Evolutionary conservation across 805 yeast species (phyloP), one percentile per base, ranked within the genome.

Genomic region (Wickerhamiella dianesei): DNA sequence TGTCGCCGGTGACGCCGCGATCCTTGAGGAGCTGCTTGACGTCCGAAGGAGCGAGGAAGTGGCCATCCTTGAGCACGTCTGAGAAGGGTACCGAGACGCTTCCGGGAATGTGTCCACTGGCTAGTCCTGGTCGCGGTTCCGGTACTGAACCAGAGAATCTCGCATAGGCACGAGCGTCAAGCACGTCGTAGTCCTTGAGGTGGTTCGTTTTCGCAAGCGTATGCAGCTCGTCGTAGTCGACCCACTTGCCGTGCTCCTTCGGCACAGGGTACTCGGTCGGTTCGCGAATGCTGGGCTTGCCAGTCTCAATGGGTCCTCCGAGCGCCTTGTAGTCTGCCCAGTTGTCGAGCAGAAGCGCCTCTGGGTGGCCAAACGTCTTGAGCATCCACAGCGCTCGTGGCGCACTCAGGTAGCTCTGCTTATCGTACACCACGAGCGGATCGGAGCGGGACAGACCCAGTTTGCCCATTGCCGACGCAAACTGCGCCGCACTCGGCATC

Each of bases 321-420:
- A 59, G 62, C 8, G 59, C 51, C 51, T 72, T 67, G 61, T 80
- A 84, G 19, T 56, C 58, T 13, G 67, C 72, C 54, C 68, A 89
- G 51, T 82, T 82, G 65, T 92, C 82, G 52, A 89, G 71, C 42
- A 89, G 59, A 52, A 69, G 72, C 20, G 87, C 81, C 35, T 75
- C 64, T 44, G 75, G 65, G 61, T 88, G 96, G 5, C 89, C 89
- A 61, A 82, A 85, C 0, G 82, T 68, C 35, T 78, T 72, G 56
- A 92, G 73, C 55, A 88, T 85, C 96, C 96, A 92, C 0, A 87
- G 88, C 16, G 83, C 94, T 54, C 98, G 73, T 36, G 96, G 95
- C 2, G 88, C 77, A 39, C 94, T 79, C 62, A 89, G 86, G 52
- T 82, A 79, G 2, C 95, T 95, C 43, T 74, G 72, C 53, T 79